These are phyloP conservation scores for Fusarium dlaminii DNA, from an alignment of 2,329 filamentous ascomycete genomes.

Conservation along the genomic window DNA sequence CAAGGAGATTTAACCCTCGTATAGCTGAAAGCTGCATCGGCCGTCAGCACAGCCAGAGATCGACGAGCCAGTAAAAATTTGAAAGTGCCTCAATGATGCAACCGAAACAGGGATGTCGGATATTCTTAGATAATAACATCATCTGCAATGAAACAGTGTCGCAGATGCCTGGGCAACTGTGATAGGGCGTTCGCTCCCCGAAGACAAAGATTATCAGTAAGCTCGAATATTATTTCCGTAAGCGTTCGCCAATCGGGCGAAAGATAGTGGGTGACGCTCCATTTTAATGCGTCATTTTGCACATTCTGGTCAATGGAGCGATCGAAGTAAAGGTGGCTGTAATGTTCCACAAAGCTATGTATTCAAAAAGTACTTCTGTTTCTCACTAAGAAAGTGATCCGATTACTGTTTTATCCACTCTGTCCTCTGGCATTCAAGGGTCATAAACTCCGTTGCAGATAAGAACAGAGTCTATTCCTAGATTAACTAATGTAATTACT, in stretches of 20 bases:
- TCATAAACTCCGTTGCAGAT: neutral
- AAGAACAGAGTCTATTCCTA: neutral
- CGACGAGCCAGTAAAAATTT: neutral
- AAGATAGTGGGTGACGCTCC: rapidly evolving
- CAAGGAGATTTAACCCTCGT: neutral
- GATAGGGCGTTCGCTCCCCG: neutral
- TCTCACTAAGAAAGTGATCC: too few species aligned
- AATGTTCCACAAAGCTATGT: neutral
- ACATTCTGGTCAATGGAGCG: neutral
- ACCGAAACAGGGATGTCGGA: rapidly evolving
- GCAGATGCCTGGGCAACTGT: neutral
- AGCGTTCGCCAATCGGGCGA: neutral
- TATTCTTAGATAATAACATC: rapidly evolving
- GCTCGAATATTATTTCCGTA: neutral
- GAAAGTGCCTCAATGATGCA: neutral
- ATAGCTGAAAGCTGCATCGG: neutral
- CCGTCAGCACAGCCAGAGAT: neutral
- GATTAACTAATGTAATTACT: neutral
- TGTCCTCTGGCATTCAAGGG: too few species aligned
- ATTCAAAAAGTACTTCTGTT: too few species aligned
- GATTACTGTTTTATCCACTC: too few species aligned
- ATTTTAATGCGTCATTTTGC: rapidly evolving
- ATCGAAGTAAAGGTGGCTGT: neutral
- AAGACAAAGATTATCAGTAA: neutral
- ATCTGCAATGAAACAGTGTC: rapidly evolving